A percentile compares a stretch with the other conserved stretches of the same genome.
Conservation (phyloP, 495 filamentous ascomycete species). For the Penicillium longicatenatum region DNA sequence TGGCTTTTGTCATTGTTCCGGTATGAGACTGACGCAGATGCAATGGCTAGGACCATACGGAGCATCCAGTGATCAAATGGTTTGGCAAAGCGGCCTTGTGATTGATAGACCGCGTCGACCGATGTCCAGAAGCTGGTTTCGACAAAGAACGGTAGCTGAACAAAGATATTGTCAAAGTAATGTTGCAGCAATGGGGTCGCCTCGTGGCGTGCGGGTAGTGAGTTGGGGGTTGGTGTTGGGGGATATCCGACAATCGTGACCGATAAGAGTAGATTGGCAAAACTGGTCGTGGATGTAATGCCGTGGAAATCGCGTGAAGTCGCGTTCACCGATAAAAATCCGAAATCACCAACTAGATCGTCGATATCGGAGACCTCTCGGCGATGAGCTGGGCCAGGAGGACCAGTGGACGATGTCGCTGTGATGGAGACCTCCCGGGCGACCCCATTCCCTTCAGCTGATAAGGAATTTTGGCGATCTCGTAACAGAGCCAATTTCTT, state of each 20-base stretch:
- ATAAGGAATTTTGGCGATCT: conserved; percentile 59
- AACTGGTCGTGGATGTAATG: conserved; percentile 80
- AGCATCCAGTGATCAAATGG: conserved; percentile 81
- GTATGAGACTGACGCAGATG: conserved; percentile 70
- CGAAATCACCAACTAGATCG: conserved; percentile 78
- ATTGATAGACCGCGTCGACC: conserved; percentile 76
- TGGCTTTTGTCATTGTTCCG: conserved; percentile 64
- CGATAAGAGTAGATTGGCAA: conserved; percentile 78
- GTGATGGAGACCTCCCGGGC: conserved; percentile 58
- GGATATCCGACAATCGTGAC: conserved; percentile 67
- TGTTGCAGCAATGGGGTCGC: conserved; percentile 70
- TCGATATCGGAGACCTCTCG: conserved; percentile 76
- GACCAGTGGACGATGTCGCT: conserved; percentile 41
- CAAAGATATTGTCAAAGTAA: conserved; percentile 80
- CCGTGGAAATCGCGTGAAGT: conserved; percentile 90
- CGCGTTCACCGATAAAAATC: conserved; percentile 85
- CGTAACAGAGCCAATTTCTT: conserved; percentile 61
- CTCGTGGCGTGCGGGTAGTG: conserved; percentile 65
- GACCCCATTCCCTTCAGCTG: conserved; percentile 59
- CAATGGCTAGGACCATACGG: conserved; percentile 85
- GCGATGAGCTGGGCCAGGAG: conserved; percentile 37
- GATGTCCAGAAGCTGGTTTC: conserved; percentile 74
- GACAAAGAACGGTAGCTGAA: conserved; percentile 76
- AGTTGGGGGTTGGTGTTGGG: conserved; percentile 55
- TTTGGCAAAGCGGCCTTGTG: conserved; percentile 58